Conservation (phyloP, 768 basidiomycete species). For the Lentinula boryana region DNA sequence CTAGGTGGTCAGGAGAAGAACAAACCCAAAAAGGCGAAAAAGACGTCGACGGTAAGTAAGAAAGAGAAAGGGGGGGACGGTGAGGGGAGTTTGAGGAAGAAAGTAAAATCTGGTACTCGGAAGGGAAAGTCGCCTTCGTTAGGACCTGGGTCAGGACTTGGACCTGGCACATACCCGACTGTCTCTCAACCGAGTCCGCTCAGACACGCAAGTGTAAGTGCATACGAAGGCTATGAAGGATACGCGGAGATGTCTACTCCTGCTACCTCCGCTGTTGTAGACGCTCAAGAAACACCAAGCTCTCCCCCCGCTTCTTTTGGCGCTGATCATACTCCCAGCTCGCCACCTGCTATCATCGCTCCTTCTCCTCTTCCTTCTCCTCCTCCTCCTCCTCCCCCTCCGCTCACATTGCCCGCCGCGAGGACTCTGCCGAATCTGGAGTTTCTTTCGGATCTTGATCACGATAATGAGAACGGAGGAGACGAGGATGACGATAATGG, state of each 20-base stretch:
- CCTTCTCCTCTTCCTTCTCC: too few relatives aligned
- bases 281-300: background rate
- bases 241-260: background rate
- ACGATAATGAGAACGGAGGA: too few relatives aligned
- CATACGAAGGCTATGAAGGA: background rate
- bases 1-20: conserved; percentile 25
- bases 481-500: too few relatives aligned
- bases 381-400: too few relatives aligned
- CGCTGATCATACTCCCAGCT: too few relatives aligned
- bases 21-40: conserved; percentile 11
- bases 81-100: conserved; percentile 43
- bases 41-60: conserved; percentile 40
- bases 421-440: too few relatives aligned
- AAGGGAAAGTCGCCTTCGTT: conserved; percentile 17
- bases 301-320: background rate
- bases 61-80: conserved; percentile 45
- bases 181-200: conserved; percentile 18
- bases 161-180: conserved; percentile 6
- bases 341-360: too few relatives aligned
- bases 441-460: too few relatives aligned
- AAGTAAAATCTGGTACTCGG: conserved; percentile 21
- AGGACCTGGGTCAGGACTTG: conserved; percentile 14
- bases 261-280: background rate
- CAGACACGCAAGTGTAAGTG: conserved; percentile 15
- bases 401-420: too few relatives aligned